Base-by-base conservation (phyloP, 1,284 basidiomycete genomes). In the Papiliotrema laurentii region DNA sequence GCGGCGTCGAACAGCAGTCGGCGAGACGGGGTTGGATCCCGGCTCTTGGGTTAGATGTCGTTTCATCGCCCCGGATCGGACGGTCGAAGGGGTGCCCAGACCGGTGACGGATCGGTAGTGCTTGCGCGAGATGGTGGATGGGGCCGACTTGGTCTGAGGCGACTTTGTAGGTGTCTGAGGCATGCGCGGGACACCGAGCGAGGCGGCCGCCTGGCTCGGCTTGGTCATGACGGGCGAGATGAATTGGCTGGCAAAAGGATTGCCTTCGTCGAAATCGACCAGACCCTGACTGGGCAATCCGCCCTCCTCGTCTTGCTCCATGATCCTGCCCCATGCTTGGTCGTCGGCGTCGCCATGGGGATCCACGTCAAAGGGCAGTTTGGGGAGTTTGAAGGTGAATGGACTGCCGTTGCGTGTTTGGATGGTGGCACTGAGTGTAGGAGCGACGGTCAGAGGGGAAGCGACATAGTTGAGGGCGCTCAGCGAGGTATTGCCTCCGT, bases 81-180 rank as follows among this genome's bases (percentile, higher is more conserved):
- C n/a, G 4, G 33, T 22, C 14, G 34, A 40, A 19, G 46, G 46
- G 16, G 46, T 24, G 2, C 46, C 46, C 7, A 48, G 38, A 31
- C 46, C 46, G 19, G 38, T 41, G 19, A 42, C 46, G 3, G 46
- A 41, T 16, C 46, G 46, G 18, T 39, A 36, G 13, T 9, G 21
- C 25, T 28, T 11, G 14, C 24, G 22, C 22, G 38, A 13, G 10
- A 48, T 24, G 5, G 46, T 48, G 3, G 46, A 21, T 26, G 46
- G 46, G 2, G 46, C 39, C 5, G 46, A 46, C 13, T 11, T 28
- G 7, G n/a, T 6, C 27, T 25, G 41, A 28, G 30, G 34, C 14
- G 30, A 27, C 5, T 46, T 19, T 5, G 44, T 46, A 11, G 44
- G 44, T 6, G 44, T 46, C 6, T 19, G 21, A 5, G 43, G 33